Conservation (phyloP, 129 eudicot genomes). For the Arctium lappa region DNA sequence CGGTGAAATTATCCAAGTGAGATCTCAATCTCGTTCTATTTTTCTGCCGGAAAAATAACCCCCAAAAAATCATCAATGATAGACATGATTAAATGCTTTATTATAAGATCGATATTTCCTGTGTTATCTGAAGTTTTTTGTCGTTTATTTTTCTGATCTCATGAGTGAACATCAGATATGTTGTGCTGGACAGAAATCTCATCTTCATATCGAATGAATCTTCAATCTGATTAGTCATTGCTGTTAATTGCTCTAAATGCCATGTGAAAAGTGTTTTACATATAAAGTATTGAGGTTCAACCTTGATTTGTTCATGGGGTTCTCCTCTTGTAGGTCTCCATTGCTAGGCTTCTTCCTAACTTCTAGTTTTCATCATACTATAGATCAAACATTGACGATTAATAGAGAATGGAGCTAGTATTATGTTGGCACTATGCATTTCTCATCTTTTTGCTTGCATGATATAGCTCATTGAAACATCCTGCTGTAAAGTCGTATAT, state of each 20-base stretch:
- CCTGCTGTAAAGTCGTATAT: not conserved
- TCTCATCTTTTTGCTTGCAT: not conserved
- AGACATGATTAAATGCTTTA: slow-evolving; percentile 8
- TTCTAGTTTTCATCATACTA: not conserved
- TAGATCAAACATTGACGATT: not conserved
- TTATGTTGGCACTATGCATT: not conserved
- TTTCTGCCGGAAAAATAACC: not conserved
- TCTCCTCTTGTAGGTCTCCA: not conserved
- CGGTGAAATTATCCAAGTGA: not conserved
- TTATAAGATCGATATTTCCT: not conserved
- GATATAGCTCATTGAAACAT: not conserved
- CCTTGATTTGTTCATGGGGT: not conserved
- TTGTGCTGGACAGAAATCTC: not conserved
- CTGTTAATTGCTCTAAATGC: not conserved
- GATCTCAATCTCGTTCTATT: not conserved
- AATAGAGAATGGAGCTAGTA: not conserved
- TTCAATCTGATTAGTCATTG: not conserved
- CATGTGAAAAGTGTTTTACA: not conserved
- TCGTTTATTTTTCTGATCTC: slow-evolving; percentile 10
- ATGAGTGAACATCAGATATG: not conserved
- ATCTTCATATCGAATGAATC: not conserved
- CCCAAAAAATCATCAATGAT: slow-evolving; percentile 4
- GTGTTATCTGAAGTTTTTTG: slow-evolving; percentile 7
- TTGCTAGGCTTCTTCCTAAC: not conserved
- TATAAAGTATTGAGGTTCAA: not conserved